A percentile compares a stretch with the other conserved stretches of the same genome.
phyloP scores from a whole-genome alignment of 352 stramenopile genomes.

The Phytopythium oedochilum region DNA sequence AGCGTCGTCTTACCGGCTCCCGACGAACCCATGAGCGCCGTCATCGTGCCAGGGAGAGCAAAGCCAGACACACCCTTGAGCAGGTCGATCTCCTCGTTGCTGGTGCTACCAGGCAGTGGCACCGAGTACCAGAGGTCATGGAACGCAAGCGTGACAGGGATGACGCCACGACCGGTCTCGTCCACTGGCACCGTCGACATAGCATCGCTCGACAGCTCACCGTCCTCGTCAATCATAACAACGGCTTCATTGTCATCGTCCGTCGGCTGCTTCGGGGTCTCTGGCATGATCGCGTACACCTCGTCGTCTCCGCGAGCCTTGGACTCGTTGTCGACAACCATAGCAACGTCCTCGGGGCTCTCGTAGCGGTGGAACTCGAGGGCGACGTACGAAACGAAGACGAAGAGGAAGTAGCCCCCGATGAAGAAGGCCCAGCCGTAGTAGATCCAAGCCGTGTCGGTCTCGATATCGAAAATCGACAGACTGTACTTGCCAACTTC shows the following conservation, averaged over 20 bases:
- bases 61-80: slow-evolving; percentile 40
- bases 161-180: slow-evolving; percentile 14
- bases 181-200: slow-evolving; percentile 12
- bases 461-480: slow-evolving; percentile 35
- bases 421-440: slow-evolving; percentile 45
- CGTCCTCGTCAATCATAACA: slow-evolving; percentile 14
- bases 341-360: slow-evolving; percentile 11
- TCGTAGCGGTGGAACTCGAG: slow-evolving; percentile 24
- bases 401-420: slow-evolving; percentile 25
- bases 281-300: slow-evolving; percentile 15
- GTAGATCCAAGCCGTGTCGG: slow-evolving; percentile 48
- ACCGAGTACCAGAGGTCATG: slow-evolving; percentile 39
- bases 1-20: slow-evolving; percentile 77
- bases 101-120: slow-evolving; percentile 13
- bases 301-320: slow-evolving; percentile 6
- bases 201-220: slow-evolving; percentile 8
- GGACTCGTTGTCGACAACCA: slow-evolving; percentile 12
- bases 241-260: slow-evolving; percentile 1
- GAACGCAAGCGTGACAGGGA: slow-evolving; percentile 33
- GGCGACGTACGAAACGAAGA: slow-evolving; percentile 18
- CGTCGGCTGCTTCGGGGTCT: slow-evolving; percentile 9
- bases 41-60: slow-evolving; percentile 35
- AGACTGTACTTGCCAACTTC: slow-evolving; percentile 40
- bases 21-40: slow-evolving; percentile 45
- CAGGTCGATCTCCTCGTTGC: slow-evolving; percentile 25